phyloP scores from a whole-genome alignment of 176 grass and related monocot species.

The Raddia distichophylla region DNA sequence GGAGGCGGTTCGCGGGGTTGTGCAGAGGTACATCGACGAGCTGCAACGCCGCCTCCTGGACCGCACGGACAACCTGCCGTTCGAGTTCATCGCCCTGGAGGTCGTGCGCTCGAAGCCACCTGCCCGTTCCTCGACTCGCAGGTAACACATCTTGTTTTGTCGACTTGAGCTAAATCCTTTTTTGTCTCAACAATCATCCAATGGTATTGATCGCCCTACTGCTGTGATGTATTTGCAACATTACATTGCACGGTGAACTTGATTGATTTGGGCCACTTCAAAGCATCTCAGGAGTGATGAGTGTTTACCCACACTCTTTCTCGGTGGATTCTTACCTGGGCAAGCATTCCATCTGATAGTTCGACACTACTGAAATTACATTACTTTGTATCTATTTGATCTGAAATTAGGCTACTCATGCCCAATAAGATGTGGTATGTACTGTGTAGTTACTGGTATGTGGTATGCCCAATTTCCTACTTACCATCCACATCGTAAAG shows the following conservation, averaged over 20 bases:
- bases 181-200: not conserved
- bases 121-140: slow-evolving; percentile 79
- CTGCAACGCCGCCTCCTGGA: slow-evolving; percentile 69
- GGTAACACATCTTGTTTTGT: slow-evolving; percentile 40
- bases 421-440: not conserved
- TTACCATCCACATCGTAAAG: slow-evolving; percentile 8
- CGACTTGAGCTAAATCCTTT: not conserved
- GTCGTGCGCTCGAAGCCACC: slow-evolving; percentile 71
- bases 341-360: not conserved
- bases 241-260: not conserved
- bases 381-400: too few species aligned
- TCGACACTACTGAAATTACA: not conserved
- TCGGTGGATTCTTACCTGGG: slow-evolving; percentile 17
- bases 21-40: slow-evolving; percentile 64
- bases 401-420: not conserved
- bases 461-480: too few species aligned
- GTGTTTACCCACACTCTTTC: not conserved
- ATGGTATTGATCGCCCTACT: too few species aligned
- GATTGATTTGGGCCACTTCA: not conserved
- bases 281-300: not conserved
- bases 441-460: too few species aligned
- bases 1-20: too few species aligned
- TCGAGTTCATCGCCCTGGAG: slow-evolving; percentile 83
- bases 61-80: slow-evolving; percentile 71
- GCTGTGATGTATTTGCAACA: not conserved